Percentiles rank a stretch among this genome's conserved stretches.
Evolutionary conservation across 768 basidiomycete genomes (phyloP).

Genomic region (Hygrocybe punicea): DNA sequence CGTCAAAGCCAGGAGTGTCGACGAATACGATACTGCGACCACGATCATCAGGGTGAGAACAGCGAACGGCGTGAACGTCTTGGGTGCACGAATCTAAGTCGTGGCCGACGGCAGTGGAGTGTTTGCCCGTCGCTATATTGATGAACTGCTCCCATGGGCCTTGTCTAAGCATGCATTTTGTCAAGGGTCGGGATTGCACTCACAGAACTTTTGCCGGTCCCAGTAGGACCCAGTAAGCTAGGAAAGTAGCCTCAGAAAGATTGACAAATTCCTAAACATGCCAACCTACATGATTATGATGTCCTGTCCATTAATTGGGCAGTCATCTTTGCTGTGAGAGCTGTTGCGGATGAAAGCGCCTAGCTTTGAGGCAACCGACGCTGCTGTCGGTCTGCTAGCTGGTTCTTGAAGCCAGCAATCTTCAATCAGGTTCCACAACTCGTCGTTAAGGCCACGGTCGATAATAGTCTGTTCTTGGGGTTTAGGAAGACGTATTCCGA

Average conservation of each 20-base stretch:
- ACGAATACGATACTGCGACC: conserved; percentile 21
- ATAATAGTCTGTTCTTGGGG: not conserved
- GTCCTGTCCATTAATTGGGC: conserved; percentile 2
- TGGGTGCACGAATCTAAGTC: conserved; percentile 22
- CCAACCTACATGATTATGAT: conserved; percentile 20
- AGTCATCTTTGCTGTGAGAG: too few relatives aligned
- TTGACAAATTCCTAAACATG: too few relatives aligned
- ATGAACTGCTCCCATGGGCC: conserved; percentile 21
- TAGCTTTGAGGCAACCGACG: not conserved
- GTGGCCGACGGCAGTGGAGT: conserved; percentile 14
- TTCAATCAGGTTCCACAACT: not conserved
- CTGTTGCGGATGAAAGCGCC: too few relatives aligned
- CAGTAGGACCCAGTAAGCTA: conserved; percentile 31
- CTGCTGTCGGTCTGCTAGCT: not conserved
- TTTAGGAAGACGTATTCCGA: too few relatives aligned
- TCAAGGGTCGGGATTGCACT: not conserved
- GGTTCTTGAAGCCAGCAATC: conserved; percentile 3
- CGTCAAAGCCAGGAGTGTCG: conserved; percentile 31
- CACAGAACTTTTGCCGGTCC: conserved; percentile 31
- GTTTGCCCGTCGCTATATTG: conserved; percentile 12
- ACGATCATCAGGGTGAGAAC: conserved; percentile 16
- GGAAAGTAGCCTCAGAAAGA: not conserved
- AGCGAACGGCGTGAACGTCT: conserved; percentile 15
- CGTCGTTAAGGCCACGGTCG: not conserved
- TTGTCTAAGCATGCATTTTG: not conserved